Conservation (phyloP, 1,284 basidiomycete genomes). For the Marasmius fiardii region DNA sequence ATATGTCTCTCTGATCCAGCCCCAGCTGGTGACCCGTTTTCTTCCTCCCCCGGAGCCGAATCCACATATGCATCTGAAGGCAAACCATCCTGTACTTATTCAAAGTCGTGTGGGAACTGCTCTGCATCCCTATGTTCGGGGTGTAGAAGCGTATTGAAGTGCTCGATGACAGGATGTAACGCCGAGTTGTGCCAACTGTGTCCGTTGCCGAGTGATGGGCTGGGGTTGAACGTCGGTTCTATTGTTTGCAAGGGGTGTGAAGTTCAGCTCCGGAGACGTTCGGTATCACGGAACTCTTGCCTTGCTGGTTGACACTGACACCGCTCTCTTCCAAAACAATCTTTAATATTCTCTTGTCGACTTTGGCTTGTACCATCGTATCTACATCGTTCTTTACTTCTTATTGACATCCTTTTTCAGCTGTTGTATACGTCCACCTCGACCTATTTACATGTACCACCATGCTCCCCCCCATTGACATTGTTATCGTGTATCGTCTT, state of each 20-base stretch:
- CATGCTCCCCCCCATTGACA: too few relatives aligned
- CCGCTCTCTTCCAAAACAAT: too few relatives aligned
- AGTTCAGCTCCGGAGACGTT: not conserved
- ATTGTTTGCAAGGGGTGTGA: not conserved
- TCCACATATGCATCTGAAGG: not conserved
- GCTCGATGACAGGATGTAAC: constrained; percentile 3
- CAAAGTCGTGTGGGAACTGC: constrained; percentile 10
- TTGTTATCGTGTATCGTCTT: too few relatives aligned
- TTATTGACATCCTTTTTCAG: too few relatives aligned
- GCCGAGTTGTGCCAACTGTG: constrained; percentile 14
- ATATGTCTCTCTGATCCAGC: not conserved
- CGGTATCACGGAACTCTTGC: too few relatives aligned
- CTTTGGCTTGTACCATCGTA: too few relatives aligned
- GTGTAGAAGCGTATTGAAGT: constrained; percentile 12
- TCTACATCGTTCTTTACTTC: too few relatives aligned
- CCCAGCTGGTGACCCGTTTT: not conserved
- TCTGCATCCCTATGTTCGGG: constrained; percentile 4
- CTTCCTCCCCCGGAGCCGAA: not conserved
- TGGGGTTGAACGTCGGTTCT: not conserved
- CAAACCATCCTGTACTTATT: not conserved
- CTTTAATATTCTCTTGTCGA: too few relatives aligned
- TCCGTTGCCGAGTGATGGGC: not conserved
- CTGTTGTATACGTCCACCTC: too few relatives aligned
- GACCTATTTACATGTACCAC: too few relatives aligned
- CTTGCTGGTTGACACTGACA: too few relatives aligned